Conservation (phyloP, 78 protist species). For the Guillardia theta region DNA sequence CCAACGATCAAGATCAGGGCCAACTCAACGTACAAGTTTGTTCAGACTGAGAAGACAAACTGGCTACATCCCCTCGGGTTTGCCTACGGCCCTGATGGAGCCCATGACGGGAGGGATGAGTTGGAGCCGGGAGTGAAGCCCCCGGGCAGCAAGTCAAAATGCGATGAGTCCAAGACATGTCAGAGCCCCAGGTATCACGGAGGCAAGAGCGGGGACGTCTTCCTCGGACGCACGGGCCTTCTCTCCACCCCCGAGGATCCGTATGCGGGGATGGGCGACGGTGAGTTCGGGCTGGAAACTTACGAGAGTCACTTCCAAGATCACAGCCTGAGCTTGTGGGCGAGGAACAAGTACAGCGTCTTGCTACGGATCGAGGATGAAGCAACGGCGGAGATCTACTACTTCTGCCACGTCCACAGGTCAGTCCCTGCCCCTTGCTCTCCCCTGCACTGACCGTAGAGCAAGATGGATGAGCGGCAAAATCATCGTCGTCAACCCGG, state of each 20-base stretch:
- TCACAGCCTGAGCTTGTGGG: background rate
- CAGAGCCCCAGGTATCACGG: background rate
- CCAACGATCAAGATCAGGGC: background rate
- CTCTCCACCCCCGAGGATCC: background rate
- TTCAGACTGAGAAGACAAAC: background rate
- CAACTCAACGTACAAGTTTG: background rate
- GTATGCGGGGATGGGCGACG: background rate
- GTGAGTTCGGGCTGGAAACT: background rate
- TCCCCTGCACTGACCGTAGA: background rate
- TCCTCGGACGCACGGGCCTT: background rate
- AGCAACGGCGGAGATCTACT: background rate
- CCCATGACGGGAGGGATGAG: background rate
- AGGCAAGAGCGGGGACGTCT: background rate
- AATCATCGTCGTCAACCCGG: background rate
- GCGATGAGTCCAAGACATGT: background rate
- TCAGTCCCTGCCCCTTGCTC: background rate
- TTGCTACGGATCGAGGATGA: background rate
- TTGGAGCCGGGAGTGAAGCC: background rate
- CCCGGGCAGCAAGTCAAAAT: background rate
- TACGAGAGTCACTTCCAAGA: background rate
- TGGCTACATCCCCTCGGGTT: conserved; percentile 11
- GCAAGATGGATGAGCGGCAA: background rate
- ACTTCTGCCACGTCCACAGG: conserved; percentile 4
- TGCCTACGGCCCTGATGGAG: background rate
- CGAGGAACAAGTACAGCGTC: background rate